Evolutionary conservation across 192 early-diverging fungal genomes (phyloP), one percentile per base, ranked within the genome.

Genomic region (Backusella morwellensis): DNA sequence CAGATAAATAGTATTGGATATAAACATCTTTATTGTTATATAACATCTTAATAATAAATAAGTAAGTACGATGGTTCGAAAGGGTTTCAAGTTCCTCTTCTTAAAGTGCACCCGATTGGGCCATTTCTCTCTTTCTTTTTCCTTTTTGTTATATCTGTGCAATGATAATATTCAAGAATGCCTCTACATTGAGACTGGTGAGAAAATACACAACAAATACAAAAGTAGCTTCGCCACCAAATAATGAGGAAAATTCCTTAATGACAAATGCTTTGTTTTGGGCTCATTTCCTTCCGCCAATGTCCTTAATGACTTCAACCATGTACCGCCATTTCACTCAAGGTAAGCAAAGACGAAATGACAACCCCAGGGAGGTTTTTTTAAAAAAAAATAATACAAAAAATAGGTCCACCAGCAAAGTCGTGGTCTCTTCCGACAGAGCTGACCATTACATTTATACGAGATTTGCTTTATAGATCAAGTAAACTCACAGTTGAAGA

Each of bases 401-500:
- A 12, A 59, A 59, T 59, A 78, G 88, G 88, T 5, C 88, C 88
- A 23, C 82, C 83, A n/a, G 75, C 80, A 29, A 81, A 80, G 4
- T 86, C 83, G 5, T 89, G 88, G 88, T 32, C 76, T n/a, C 77
- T 82, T 12, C 70, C 77, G 11, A 78, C 82, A 40, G 77, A 81
- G 21, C 17, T 89, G 19, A 52, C 73, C 6, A 44, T 87, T 5
- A 66, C 80, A 3, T 32, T 85, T 4, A 4, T 86, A 11, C 80
- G 77, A 12, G 77, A 82, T 38, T 74, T 84, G 11, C 4, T 86
- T 4, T 41, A 40, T 4, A 70, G 77, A 66, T 40, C 77, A 32
- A 68, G 70, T 44, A 40, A 76, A 2, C 69, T 75, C 2, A 84
- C 88, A 9, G 75, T 86, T 26, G 82, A 82, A 36, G 44, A 84